A percentile compares a stretch with the other conserved stretches of the same genome.
phyloP scores from a whole-genome alignment of 2,329 filamentous ascomycete species.

The Fusarium chuoi region DNA sequence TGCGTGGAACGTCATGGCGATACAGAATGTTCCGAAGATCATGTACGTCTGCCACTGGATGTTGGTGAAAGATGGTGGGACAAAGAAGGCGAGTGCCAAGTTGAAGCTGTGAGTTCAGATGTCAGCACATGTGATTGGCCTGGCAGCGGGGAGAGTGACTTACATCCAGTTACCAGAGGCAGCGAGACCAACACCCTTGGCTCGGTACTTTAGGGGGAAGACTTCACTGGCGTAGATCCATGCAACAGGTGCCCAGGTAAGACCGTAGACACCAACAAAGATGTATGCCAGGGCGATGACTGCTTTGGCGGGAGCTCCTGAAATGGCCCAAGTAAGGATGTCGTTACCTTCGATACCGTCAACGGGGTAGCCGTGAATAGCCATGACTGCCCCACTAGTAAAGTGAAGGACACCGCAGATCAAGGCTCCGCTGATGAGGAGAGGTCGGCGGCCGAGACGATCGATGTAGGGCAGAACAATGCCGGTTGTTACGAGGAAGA shows the following conservation, averaged over 20 bases:
- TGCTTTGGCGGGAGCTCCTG: constrained; percentile 57
- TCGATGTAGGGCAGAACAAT: constrained; percentile 61
- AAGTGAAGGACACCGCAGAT: constrained; percentile 59
- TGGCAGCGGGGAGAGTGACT: constrained; percentile 7
- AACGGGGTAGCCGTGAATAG: constrained; percentile 57
- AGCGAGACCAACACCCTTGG: constrained; percentile 63
- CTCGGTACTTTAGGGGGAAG: constrained; percentile 59
- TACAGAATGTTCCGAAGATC: constrained; percentile 55
- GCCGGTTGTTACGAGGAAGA: constrained; percentile 64
- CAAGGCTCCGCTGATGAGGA: constrained; percentile 59
- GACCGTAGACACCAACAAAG: constrained; percentile 52
- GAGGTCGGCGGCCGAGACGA: constrained; percentile 57
- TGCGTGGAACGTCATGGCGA: constrained; percentile 54
- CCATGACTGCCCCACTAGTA: constrained; percentile 61
- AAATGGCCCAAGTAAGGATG: constrained; percentile 58
- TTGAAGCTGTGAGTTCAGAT: constrained; percentile 46
- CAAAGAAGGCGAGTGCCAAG: constrained; percentile 53
- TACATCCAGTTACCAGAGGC: constrained; percentile 57
- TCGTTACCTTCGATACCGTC: constrained; percentile 57
- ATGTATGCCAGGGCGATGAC: constrained; percentile 63
- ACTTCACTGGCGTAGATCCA: constrained; percentile 70
- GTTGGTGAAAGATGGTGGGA: constrained; percentile 51
- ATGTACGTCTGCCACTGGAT: constrained; percentile 63
- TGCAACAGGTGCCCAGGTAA: constrained; percentile 61
- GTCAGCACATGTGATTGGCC: not conserved